A percentile compares a stretch with the other conserved stretches of the same genome.
These are phyloP conservation scores for Penicillium paneum DNA, from an alignment of 2,329 filamentous ascomycete species.

Conservation along the genomic window DNA sequence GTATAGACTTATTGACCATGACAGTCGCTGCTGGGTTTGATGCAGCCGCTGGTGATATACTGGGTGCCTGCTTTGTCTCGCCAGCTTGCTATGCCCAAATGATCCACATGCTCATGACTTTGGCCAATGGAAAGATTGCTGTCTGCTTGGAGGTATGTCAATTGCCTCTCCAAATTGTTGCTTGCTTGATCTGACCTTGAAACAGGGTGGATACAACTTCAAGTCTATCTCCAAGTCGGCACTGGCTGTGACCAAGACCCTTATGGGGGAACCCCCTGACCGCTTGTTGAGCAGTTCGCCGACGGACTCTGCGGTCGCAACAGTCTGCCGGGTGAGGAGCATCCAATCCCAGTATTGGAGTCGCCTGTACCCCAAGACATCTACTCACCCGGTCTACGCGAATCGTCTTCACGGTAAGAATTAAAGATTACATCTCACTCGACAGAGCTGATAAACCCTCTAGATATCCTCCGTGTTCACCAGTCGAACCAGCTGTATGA, in stretches of 20 bases:
- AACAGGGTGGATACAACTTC: constrained; percentile 83
- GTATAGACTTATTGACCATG: constrained; percentile 11
- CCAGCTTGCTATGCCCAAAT: constrained; percentile 93
- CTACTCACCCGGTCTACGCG: constrained; percentile 28
- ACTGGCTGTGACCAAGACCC: constrained; percentile 80
- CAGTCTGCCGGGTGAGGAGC: constrained; percentile 56
- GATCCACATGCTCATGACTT: constrained; percentile 98
- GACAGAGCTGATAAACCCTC: constrained; percentile 6
- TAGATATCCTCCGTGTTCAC: constrained; percentile 72
- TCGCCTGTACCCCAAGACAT: constrained; percentile 69
- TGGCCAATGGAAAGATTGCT: constrained; percentile 83
- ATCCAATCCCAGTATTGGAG: constrained; percentile 73
- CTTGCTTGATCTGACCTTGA: neutral
- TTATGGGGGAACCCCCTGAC: constrained; percentile 92
- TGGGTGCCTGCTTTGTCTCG: constrained; percentile 89
- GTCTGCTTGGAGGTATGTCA: constrained; percentile 72
- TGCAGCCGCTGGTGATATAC: constrained; percentile 85
- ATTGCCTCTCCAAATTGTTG: neutral
- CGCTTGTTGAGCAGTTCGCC: constrained; percentile 49
- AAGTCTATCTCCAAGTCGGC: constrained; percentile 89
- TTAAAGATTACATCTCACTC: neutral
- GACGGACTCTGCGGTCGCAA: constrained; percentile 53
- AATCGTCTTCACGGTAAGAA: constrained; percentile 61
- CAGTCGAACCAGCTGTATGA: constrained; percentile 70
- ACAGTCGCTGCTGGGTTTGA: constrained; percentile 90